These are phyloP conservation scores for Rhynchosporium agropyri DNA, from an alignment of 2,329 filamentous ascomycete species.

Conservation along the genomic window DNA sequence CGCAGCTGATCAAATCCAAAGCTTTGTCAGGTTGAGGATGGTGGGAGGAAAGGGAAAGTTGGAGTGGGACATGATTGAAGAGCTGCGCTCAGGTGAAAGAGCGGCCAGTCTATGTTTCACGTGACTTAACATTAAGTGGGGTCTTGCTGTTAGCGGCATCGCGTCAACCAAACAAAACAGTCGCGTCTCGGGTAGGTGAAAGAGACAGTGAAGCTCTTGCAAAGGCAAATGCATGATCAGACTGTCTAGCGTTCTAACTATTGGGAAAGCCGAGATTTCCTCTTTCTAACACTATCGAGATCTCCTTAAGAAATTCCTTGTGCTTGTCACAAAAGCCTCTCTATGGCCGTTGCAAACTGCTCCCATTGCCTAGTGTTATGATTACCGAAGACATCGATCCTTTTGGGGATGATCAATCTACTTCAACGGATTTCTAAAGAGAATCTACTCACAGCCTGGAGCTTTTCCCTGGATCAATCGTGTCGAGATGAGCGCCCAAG, in stretches of 20 bases:
- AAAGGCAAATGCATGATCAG: neutral
- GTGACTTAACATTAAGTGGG: constrained; percentile 22
- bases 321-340: too few relatives aligned
- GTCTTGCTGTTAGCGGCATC: constrained; percentile 20
- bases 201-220: neutral
- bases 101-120: constrained; percentile 23
- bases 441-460: neutral
- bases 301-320: too few relatives aligned
- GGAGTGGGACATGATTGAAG: constrained; percentile 26
- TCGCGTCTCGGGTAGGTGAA: constrained; percentile 5
- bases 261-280: too few relatives aligned
- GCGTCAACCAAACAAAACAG: constrained; percentile 22
- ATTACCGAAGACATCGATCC: neutral
- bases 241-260: neutral
- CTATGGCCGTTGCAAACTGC: too few relatives aligned
- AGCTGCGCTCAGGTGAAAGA: neutral
- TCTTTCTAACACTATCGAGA: too few relatives aligned
- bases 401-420: neutral
- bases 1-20: constrained; percentile 25
- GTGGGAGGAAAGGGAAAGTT: constrained; percentile 18
- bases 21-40: constrained; percentile 24
- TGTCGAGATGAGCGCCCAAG: constrained; percentile 20
- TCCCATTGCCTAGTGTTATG: neutral
- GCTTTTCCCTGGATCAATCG: neutral
- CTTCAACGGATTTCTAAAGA: neutral